A percentile compares a stretch with the other conserved stretches of the same genome.
These are phyloP conservation scores for Plectosphaerella cucumerina DNA, from an alignment of 2,329 filamentous ascomycete genomes.

Conservation along the genomic window DNA sequence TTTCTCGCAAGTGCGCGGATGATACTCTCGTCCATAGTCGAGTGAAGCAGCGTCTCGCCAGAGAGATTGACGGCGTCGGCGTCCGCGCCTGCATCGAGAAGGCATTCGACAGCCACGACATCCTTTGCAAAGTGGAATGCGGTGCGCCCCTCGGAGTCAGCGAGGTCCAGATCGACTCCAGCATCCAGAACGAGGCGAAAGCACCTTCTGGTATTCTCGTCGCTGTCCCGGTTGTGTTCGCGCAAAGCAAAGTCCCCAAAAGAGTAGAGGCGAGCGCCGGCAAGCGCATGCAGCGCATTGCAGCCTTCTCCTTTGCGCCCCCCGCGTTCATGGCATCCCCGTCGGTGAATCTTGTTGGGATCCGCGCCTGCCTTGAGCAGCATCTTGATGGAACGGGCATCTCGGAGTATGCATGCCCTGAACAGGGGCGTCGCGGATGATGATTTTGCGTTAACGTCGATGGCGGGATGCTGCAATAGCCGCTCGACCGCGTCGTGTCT, in stretches of 20 bases:
- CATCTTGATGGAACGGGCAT: slow-evolving; percentile 1
- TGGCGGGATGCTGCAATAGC: slow-evolving; percentile 23
- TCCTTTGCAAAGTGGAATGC: not conserved
- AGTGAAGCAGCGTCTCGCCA: slow-evolving; percentile 3
- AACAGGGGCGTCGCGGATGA: slow-evolving; percentile 12
- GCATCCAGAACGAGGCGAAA: not conserved
- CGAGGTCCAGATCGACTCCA: not conserved
- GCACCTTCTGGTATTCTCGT: not conserved
- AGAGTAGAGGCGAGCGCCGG: not conserved
- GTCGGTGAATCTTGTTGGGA: not conserved
- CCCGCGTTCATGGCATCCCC: not conserved
- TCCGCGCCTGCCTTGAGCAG: slow-evolving; percentile 19
- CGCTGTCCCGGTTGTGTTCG: not conserved
- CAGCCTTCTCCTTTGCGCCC: not conserved
- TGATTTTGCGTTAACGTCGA: slow-evolving; percentile 23
- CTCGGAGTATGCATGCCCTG: not conserved
- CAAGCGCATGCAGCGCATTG: not conserved
- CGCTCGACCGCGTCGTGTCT: slow-evolving; percentile 16
- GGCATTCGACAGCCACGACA: not conserved
- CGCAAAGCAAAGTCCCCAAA: slow-evolving; percentile 3
- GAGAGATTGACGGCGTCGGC: slow-evolving; percentile 12
- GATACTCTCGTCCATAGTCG: not conserved
- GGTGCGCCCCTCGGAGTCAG: not conserved
- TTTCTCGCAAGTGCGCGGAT: not conserved
- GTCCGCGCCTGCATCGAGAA: slow-evolving; percentile 19